A percentile compares a stretch with the other conserved stretches of the same genome.
Conservation (phyloP, 1,284 basidiomycete species). For the Phaffia rhodozyma region DNA sequence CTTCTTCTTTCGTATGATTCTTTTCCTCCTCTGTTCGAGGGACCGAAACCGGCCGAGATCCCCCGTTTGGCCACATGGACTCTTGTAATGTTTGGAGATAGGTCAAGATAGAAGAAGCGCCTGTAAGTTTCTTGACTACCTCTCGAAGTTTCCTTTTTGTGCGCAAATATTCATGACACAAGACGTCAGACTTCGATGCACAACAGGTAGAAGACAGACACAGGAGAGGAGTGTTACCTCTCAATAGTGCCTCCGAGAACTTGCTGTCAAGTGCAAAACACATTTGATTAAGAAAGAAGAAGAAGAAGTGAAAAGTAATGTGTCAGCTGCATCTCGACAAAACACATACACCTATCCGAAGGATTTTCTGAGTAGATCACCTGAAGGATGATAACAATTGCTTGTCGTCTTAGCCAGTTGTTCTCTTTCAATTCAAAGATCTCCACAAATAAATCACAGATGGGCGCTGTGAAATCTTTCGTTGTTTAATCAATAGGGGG, state of each 20-base stretch:
- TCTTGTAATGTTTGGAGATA: conserved; percentile 57
- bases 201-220: neutral
- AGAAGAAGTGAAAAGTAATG: too few relatives aligned
- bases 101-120: conserved; percentile 54
- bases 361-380: too few relatives aligned
- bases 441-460: conserved; percentile 83
- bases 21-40: conserved; percentile 72
- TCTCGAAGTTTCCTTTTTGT: conserved; percentile 14
- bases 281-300: too few relatives aligned
- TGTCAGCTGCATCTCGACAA: too few relatives aligned
- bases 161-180: neutral
- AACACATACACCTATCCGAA: too few relatives aligned
- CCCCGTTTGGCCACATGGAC: conserved; percentile 63
- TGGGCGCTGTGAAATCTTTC: conserved; percentile 73
- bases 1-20: conserved; percentile 62
- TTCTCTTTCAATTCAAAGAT: conserved; percentile 90
- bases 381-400: conserved; percentile 89
- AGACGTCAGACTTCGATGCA: conserved; percentile 1
- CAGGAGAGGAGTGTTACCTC: conserved; percentile 43
- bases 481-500: neutral
- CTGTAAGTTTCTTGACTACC: conserved; percentile 45
- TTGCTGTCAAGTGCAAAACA: conserved; percentile 37
- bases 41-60: conserved; percentile 48
- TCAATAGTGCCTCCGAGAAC: conserved; percentile 91
- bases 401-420: conserved; percentile 91